Base-by-base conservation (phyloP, 345 rosid species). In the Microcos paniculata region DNA sequence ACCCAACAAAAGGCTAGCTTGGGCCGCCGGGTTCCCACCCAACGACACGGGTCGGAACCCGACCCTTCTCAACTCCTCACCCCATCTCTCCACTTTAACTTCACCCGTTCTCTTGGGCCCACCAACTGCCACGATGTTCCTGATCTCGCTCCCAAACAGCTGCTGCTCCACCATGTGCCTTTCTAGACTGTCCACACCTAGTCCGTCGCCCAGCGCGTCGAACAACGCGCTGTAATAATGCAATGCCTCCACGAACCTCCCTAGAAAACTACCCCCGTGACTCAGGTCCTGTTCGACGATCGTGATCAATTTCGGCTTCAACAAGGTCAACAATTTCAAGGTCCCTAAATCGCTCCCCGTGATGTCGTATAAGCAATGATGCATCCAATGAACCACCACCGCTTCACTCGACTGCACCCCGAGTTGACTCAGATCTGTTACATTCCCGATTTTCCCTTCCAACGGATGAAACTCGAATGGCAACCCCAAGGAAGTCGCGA, bases 191-290 rank as follows among this genome's bases (percentile, higher is more conserved):
- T 93, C 93, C 30, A 62, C 82, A 10, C 80, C 83, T 28, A 93
- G 65, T 26, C 97, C 95, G 7, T 90, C 97, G 69, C 98, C 98
- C 0, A 95, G 85, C 64, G 98, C 97, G 79, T 95, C 99, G 70
- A 95, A 95, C 81, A 95, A 84, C 23, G 99, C 97, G 88, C 99
- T 95, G 74, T 92, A 95, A 58, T 95, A 93, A 85, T 95, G 99
- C 72, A 95, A 79, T 15, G 99, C 98, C 87, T 91, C 98, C 24
- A 95, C 98, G 70, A 95, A 95, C 69, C 99, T 82, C 62, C 90
- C 94, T 2, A 95, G 67, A 70, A 95, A 95, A 85, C 86, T 83
- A 8, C 92, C 94, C 7, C 83, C 89, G 73, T 89, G 91, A 70
- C 92, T 91, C 67, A 92, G 77, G 68, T 95, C 99, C 71, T 93